Base-by-base conservation (phyloP, 1,139 yeast genomes). In the Hanseniaspora sp. region DNA sequence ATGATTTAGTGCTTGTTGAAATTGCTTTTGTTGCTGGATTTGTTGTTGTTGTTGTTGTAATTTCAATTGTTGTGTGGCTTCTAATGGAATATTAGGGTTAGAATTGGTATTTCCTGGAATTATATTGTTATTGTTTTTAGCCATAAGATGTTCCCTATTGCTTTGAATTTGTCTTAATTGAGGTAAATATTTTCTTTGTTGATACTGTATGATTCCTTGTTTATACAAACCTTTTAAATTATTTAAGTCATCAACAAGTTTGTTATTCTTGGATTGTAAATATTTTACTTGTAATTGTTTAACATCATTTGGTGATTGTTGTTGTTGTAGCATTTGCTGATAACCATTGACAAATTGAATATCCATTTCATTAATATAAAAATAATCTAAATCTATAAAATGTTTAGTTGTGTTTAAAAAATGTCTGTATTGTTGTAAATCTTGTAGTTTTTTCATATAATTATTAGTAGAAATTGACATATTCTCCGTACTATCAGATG, bases 21-120 rank as follows among this genome's bases (percentile, higher is more conserved):
- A 51, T 17, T 53, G 56, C 38, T 55, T 55, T 13, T 54, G 49
- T 13, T 54, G 53, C n/a, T 48, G 54, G 29, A 42, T 30, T 28
- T 45, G 48, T 42, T 54, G 56, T 34, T 54, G 53, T 12, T 54
- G 56, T 11, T 54, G 56, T 45, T 54, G 55, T 15, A 44, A 38
- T 34, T 48, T 51, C 11, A 48, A 12, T 33, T 51, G 54, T 5
- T 51, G 54, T 5, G 44, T 44, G 7, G 54, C 54, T 33, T 51
- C 54, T 15, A 51, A 12, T 15, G 47, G 47, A 31, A 46, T 45
- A 12, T 51, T 51, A 28, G 46, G 40, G 30, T 45, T 51, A 31
- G 44, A 23, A 5, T 31, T 46, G 8, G 18, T 29, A 17, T 30
- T 29, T 41, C 15, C 17, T 23, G 44, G 44, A 9, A 28, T 18